Evolutionary conservation across 495 filamentous ascomycete genomes (phyloP), one percentile per base, ranked within the genome.

Genomic region (Penicillium pancosmium): DNA sequence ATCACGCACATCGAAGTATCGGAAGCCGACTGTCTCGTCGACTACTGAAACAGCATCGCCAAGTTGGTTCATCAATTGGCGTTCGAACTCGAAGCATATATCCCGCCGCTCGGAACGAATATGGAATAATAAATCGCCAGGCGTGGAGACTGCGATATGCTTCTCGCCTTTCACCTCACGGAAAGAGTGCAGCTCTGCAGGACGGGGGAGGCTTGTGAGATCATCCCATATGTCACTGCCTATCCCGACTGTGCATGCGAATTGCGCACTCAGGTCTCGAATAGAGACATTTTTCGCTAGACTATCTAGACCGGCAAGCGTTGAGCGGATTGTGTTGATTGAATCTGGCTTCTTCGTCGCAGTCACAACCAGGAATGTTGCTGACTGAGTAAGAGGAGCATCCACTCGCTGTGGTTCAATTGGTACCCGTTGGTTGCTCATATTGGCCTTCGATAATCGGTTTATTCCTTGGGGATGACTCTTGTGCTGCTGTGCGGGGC

Each of bases 1-100:
- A 61, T 86, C 83, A 15, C 83, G 80, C 1, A 80, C 74, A 52
- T 84, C 83, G 34, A 86, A 86, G 64, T 86, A 84, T 15, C 83
- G 81, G 65, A 86, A 86, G 0, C 83, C 83, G 23, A 68, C 68
- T 2, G 83, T 86, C 53, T 79, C 80, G 51, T 86, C 83, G 4
- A 78, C 72, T 0, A 84, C 69, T 0, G 55, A 53, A 11, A 82
- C 75, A 9, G 79, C 51, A 55, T 76, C 74, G 5, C 81, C 81
- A 5, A 86, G 73, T 5, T 56, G 61, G 33, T 82, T 76, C 55
- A 84, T 63, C 21, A 84, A 62, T 59, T 84, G 82, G 23, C 77
- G 69, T 69, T 84, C 82, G 46, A 84, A 82, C 61, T 86, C 82
- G 50, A 84, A 84, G 63, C 78, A 80, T 21, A 86, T 64, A 56